A percentile compares a stretch with the other conserved stretches of the same genome.
Evolutionary conservation across 2,329 filamentous ascomycete species (phyloP).

Genomic region (Stromatinia cepivora): DNA sequence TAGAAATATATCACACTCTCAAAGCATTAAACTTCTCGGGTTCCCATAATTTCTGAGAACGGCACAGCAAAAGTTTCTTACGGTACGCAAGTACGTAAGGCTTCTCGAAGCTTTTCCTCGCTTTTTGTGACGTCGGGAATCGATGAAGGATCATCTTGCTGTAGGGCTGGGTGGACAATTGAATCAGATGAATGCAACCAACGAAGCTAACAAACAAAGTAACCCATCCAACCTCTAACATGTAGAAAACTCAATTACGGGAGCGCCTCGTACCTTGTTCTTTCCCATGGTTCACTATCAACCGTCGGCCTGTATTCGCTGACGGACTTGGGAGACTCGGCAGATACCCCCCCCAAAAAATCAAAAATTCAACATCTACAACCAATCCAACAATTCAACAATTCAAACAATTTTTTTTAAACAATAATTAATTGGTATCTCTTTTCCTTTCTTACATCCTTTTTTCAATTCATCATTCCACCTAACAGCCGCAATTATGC

Average conservation of each 20-base stretch:
- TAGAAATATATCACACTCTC: neutral
- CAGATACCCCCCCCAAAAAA: neutral
- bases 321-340: constrained; percentile 10
- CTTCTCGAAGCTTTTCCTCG: constrained; percentile 23
- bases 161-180: constrained; percentile 16
- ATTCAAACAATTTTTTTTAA: neutral
- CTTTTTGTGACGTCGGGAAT: neutral
- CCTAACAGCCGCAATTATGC: constrained; percentile 16
- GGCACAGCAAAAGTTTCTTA: neutral
- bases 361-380: neutral
- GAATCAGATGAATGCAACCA: constrained; percentile 1
- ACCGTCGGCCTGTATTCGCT: neutral
- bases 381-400: constrained; percentile 14
- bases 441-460: neutral
- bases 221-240: neutral
- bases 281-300: neutral
- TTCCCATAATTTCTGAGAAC: neutral
- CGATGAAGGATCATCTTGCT: constrained; percentile 8
- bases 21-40: neutral
- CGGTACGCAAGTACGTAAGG: neutral
- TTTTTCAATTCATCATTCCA: constrained; percentile 1
- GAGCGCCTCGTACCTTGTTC: constrained; percentile 7
- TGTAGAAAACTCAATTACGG: constrained; percentile 1
- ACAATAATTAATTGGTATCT: neutral
- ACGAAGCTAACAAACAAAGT: neutral